A percentile compares a stretch with the other conserved stretches of the same genome.
phyloP scores from a whole-genome alignment of 208 protist species.

The Leishmania arabica region DNA sequence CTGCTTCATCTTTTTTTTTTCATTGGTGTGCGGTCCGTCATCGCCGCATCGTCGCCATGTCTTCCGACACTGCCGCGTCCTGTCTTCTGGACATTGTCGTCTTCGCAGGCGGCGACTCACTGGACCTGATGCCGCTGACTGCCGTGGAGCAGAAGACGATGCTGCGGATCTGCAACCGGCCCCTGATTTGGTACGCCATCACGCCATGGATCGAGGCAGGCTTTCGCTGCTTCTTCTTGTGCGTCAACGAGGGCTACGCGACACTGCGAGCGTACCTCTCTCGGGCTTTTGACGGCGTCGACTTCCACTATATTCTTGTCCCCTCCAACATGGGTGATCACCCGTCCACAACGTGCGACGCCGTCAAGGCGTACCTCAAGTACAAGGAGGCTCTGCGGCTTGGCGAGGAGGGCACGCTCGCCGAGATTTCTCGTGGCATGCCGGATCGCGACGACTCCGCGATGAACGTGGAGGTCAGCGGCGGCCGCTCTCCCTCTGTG shows the following conservation, averaged over 20 bases:
- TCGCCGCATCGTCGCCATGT: conserved; percentile 10
- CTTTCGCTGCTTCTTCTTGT: conserved; percentile 78
- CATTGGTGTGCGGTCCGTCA: background rate
- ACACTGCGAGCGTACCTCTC: conserved; percentile 66
- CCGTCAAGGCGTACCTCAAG: conserved; percentile 67
- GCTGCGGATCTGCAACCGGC: conserved; percentile 73
- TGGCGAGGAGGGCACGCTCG: conserved; percentile 32
- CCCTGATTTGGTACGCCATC: conserved; percentile 86
- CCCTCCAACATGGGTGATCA: conserved; percentile 52
- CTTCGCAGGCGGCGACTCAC: conserved; percentile 68
- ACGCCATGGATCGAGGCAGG: conserved; percentile 74
- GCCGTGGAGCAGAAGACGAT: conserved; percentile 69
- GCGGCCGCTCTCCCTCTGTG: conserved; percentile 2
- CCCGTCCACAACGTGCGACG: conserved; percentile 74
- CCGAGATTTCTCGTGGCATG: background rate
- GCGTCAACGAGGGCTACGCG: conserved; percentile 73
- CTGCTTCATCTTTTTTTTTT: background rate
- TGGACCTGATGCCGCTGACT: conserved; percentile 56
- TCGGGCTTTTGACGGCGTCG: conserved; percentile 49
- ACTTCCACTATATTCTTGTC: conserved; percentile 75
- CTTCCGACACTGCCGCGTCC: conserved; percentile 26
- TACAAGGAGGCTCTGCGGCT: conserved; percentile 70
- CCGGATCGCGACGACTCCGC: conserved; percentile 14
- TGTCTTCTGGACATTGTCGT: conserved; percentile 82
- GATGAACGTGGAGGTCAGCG: background rate